Evolutionary conservation across 2,329 filamentous ascomycete genomes (phyloP), one percentile per base, ranked within the genome.

Genomic region (Aureobasidium uvarum): DNA sequence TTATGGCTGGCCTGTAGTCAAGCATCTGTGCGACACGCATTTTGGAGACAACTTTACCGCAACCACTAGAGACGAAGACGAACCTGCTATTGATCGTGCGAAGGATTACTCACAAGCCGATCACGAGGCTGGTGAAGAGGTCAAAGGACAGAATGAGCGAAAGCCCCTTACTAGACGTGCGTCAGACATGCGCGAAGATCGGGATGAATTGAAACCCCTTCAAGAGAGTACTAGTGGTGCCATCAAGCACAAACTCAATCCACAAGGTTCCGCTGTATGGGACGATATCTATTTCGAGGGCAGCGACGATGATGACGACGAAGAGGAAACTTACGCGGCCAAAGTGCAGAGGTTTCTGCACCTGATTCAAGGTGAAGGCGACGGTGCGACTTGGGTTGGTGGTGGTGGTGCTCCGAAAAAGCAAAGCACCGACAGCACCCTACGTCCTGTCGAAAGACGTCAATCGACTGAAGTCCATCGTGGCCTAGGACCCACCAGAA

Each of bases 1-100:
- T 0, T 96, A 96, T 72, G 95, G 95, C 2, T 99, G 95, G 95
- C 95, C 95, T 0, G 95, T 99, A 0, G 82, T 98, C 58, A 93
- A 97, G 77, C 95, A 99, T 77, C 80, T 98, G 23, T 94, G 95
- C 62, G 93, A 98, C 72, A 92, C 92, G 0, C 95, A 99, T 78
- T 99, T 99, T 74, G 90, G 87, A 63, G 90, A 96, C 73, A 87
- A 86, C 0, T 85, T 84, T 55, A 79, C 83, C 1, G 88, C 90
- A 0, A 82, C 83, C 18, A 87, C 84, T 0, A 82, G 86, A 1
- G 90, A 93, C 71, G 86, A 89, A 56, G 77, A 88, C 38, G 89
- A 91, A 74, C 78, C 81, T 48, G 83, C 81, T n/a, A 76, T 77
- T 0, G 92, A 96, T 72, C 84, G 89, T 13, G 91, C 91, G 0